Evolutionary conservation across 73 alveolate species (phyloP).

Genomic region (Paramecium sonneborni): DNA sequence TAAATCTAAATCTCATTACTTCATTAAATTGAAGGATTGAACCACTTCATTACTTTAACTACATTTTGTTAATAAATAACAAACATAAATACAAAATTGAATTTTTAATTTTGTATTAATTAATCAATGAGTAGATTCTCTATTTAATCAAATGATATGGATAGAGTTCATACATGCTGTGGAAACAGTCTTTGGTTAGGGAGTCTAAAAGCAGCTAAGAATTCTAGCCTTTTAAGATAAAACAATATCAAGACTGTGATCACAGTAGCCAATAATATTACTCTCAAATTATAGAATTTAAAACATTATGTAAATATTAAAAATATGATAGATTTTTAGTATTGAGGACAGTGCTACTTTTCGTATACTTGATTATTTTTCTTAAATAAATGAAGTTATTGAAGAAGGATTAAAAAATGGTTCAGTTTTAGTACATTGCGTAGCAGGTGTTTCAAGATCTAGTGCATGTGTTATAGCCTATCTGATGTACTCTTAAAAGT

Average conservation of each 20-base stretch:
- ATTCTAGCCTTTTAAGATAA: not conserved
- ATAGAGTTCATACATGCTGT: not conserved
- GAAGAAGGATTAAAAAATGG: conserved; percentile 76
- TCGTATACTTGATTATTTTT: not conserved
- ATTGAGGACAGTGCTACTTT: not conserved
- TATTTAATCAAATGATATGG: not conserved
- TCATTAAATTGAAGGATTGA: too few relatives aligned
- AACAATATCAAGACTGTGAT: not conserved
- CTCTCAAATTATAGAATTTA: not conserved
- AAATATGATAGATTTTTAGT: not conserved
- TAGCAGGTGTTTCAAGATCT: conserved; percentile 76
- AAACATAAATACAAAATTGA: not conserved
- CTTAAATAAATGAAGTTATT: conserved; percentile 52
- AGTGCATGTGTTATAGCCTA: conserved; percentile 72
- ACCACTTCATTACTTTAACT: too few relatives aligned
- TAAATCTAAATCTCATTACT: too few relatives aligned
- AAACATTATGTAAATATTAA: not conserved
- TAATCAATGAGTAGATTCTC: not conserved
- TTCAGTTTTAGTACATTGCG: conserved; percentile 78
- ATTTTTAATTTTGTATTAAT: not conserved
- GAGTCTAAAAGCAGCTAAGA: not conserved
- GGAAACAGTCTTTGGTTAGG: not conserved
- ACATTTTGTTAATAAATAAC: not conserved
- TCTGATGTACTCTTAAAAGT: conserved; percentile 70
- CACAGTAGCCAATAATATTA: conserved; percentile 19